Conservation (phyloP, 441 rosid genomes). For the Gossypium aridum region DNA sequence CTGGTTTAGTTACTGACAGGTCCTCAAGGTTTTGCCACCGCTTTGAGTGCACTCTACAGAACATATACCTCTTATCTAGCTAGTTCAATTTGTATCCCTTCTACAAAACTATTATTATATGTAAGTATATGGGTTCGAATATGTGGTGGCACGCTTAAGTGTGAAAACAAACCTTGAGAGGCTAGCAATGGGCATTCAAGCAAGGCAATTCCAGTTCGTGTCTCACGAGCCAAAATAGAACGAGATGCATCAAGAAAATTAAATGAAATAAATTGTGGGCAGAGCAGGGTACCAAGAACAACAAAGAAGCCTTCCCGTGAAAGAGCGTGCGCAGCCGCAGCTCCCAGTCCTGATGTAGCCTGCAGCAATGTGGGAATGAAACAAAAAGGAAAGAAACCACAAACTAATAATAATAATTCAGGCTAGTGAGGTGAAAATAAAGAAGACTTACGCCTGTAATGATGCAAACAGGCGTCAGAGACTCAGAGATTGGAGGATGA, state of each 20-base stretch:
- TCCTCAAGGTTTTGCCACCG: too few relatives aligned
- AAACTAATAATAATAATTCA: not conserved
- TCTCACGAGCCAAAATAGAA: not conserved
- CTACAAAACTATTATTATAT: too few relatives aligned
- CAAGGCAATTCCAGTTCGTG: too few relatives aligned
- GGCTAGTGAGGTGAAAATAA: slow-evolving; percentile 5
- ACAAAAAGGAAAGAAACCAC: not conserved
- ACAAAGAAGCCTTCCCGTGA: slow-evolving; percentile 66
- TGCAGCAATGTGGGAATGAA: slow-evolving; percentile 20
- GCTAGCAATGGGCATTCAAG: too few relatives aligned
- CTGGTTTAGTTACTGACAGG: too few relatives aligned
- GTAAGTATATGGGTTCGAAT: too few relatives aligned
- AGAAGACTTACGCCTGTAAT: slow-evolving; percentile 68
- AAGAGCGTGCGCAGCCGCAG: slow-evolving; percentile 68
- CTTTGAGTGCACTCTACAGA: too few relatives aligned
- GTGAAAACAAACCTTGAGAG: too few relatives aligned
- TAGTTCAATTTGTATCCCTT: too few relatives aligned
- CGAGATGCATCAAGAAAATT: not conserved
- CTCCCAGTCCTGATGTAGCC: slow-evolving; percentile 91
- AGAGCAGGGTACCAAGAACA: slow-evolving; percentile 49
- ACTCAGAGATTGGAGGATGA: slow-evolving; percentile 15
- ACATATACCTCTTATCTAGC: too few relatives aligned
- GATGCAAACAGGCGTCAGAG: slow-evolving; percentile 50
- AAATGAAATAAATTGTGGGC: not conserved
- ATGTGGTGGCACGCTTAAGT: too few relatives aligned